Evolutionary conservation across 108 stramenopile species (phyloP).

Genomic region (Pseudonitzschia delicatissima): DNA sequence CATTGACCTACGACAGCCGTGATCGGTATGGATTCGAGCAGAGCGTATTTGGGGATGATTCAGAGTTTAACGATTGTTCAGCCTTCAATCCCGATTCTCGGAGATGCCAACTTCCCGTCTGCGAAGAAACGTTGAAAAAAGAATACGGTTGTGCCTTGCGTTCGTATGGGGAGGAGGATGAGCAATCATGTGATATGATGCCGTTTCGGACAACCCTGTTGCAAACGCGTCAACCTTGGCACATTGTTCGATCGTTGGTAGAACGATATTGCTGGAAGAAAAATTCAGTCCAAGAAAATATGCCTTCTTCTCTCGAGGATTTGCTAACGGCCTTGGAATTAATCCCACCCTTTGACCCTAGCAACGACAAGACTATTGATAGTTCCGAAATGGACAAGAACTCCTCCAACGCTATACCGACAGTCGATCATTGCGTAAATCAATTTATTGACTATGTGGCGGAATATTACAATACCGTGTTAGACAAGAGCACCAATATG

Average conservation of each 20-base stretch:
- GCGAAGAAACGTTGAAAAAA: constrained; percentile 11
- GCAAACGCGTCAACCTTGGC: constrained; percentile 9
- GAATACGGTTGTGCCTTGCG: constrained; percentile 21
- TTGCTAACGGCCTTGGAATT: not conserved
- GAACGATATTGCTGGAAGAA: constrained; percentile 5
- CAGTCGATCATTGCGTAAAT: constrained; percentile 1
- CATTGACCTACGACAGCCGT: constrained; percentile 32
- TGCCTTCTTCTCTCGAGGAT: constrained; percentile 5
- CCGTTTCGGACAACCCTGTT: not conserved
- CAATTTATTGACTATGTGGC: constrained; percentile 32
- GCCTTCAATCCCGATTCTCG: constrained; percentile 1
- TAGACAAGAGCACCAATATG: constrained; percentile 17
- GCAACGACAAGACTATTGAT: not conserved
- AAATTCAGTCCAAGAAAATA: not conserved
- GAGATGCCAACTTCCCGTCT: not conserved
- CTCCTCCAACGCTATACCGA: not conserved
- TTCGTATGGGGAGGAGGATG: not conserved
- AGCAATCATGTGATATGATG: not conserved
- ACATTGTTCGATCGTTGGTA: constrained; percentile 2
- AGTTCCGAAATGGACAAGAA: not conserved
- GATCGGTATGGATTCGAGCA: constrained; percentile 19
- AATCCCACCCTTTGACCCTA: not conserved
- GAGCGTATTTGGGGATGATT: constrained; percentile 17
- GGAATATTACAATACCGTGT: constrained; percentile 23
- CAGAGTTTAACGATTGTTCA: constrained; percentile 7